Conservation (phyloP, 2,329 filamentous ascomycete species). For the Epichloe baconii region DNA sequence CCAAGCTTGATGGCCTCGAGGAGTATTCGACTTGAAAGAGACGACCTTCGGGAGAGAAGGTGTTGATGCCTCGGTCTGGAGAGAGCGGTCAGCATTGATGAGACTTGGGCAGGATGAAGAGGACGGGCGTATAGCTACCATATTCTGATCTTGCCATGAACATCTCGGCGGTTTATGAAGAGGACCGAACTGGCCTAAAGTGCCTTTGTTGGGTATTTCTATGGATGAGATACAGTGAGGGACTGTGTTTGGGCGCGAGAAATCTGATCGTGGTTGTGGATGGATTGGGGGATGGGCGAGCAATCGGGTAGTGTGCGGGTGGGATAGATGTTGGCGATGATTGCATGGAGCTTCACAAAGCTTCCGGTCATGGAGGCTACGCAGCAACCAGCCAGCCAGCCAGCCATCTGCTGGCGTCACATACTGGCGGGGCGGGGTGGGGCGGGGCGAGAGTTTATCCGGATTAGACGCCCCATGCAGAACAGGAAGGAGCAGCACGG, state of each 20-base stretch:
- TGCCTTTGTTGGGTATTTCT: background rate
- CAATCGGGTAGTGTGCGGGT: background rate
- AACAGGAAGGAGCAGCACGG: background rate
- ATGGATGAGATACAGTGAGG: background rate
- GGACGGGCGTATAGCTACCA: slow-evolving; percentile 41
- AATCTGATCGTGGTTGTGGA: background rate
- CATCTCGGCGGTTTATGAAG: slow-evolving; percentile 52
- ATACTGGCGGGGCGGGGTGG: background rate
- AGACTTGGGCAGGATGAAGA: background rate
- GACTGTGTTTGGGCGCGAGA: no score
- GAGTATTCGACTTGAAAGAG: slow-evolving; percentile 99
- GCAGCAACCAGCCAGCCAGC: no score
- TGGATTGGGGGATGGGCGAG: no score
- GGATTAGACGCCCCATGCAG: background rate
- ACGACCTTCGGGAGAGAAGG: slow-evolving; percentile 98
- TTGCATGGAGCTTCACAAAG: background rate
- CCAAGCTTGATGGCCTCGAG: slow-evolving; percentile 99
- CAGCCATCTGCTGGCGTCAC: background rate
- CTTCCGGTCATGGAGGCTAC: background rate
- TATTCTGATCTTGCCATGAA: slow-evolving; percentile 99
- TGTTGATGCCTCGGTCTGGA: slow-evolving; percentile 95
- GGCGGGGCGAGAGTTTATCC: slow-evolving; percentile 3
- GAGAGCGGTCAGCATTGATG: slow-evolving; percentile 10
- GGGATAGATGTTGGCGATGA: background rate
- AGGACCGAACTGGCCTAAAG: background rate